phyloP scores from a whole-genome alignment of 2,329 filamentous ascomycete genomes.

The Verticillium longisporum region DNA sequence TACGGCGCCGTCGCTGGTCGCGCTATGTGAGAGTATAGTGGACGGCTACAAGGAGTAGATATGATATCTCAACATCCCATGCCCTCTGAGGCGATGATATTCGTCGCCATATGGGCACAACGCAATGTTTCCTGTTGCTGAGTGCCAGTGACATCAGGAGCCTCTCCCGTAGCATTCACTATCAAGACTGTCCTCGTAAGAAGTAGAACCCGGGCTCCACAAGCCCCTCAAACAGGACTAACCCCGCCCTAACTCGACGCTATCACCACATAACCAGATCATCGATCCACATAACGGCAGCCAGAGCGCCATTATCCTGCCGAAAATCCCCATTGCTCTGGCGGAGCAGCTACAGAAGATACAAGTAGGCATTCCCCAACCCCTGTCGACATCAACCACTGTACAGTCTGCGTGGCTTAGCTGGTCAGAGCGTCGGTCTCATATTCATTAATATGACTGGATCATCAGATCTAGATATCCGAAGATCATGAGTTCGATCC shows the following conservation, averaged over 20 bases:
- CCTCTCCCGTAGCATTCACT: no score
- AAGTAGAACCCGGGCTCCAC: no score
- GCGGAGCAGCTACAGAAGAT: background rate
- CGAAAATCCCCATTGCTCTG: background rate
- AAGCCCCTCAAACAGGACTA: background rate
- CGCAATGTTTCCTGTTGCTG: no score
- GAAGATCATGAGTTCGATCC: background rate
- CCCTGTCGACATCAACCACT: background rate
- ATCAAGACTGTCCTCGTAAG: no score
- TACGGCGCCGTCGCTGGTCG: constrained; percentile 16
- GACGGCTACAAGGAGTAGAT: background rate
- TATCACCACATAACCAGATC: background rate
- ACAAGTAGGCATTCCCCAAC: background rate
- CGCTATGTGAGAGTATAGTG: constrained; percentile 19
- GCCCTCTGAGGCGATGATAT: no score
- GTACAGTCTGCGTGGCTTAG: background rate
- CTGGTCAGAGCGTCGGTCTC: background rate
- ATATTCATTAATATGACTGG: background rate
- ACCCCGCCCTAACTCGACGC: background rate
- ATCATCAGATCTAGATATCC: background rate
- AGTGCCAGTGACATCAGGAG: no score
- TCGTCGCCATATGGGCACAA: no score
- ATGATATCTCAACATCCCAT: no score
- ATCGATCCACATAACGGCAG: background rate
- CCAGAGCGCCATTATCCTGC: background rate